Evolutionary conservation across 2,329 filamentous ascomycete species (phyloP).

Genomic region (Alternaria sp.): DNA sequence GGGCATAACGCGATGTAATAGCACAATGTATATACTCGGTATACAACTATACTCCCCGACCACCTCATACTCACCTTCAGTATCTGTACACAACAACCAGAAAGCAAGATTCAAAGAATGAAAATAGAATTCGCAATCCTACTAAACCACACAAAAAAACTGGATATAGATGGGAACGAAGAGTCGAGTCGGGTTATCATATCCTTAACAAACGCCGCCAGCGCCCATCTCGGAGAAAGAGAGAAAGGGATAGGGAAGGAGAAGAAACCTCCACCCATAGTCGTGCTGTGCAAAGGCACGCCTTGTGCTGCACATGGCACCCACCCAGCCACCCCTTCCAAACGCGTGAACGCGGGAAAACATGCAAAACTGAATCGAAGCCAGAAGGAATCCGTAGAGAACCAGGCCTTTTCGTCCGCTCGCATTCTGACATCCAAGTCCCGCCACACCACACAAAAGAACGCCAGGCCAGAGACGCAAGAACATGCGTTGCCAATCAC

Average conservation of each 20-base stretch:
- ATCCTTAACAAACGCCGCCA: slow-evolving; percentile 1
- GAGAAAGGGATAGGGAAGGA: neutral
- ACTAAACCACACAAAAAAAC: neutral
- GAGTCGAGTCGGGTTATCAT: slow-evolving; percentile 3
- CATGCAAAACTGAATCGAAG: neutral
- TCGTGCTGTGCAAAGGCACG: neutral
- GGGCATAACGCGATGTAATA: neutral
- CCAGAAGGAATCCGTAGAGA: neutral
- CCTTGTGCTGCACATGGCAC: slow-evolving; percentile 1
- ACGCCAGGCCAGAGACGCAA: slow-evolving; percentile 5
- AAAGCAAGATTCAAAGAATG: neutral
- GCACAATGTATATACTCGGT: neutral
- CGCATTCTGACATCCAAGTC: slow-evolving; percentile 6
- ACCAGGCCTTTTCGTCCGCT: neutral
- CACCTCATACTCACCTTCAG: neutral
- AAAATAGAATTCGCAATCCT: neutral
- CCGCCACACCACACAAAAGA: neutral
- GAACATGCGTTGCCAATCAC: neutral
- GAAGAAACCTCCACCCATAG: neutral
- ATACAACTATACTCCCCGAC: neutral
- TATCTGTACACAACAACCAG: neutral
- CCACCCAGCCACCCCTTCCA: neutral
- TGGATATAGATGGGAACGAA: neutral
- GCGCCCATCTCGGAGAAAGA: neutral
- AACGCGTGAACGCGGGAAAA: neutral